Base-by-base conservation (phyloP, 2,329 filamentous ascomycete species). In the Aspergillus versicolor region DNA sequence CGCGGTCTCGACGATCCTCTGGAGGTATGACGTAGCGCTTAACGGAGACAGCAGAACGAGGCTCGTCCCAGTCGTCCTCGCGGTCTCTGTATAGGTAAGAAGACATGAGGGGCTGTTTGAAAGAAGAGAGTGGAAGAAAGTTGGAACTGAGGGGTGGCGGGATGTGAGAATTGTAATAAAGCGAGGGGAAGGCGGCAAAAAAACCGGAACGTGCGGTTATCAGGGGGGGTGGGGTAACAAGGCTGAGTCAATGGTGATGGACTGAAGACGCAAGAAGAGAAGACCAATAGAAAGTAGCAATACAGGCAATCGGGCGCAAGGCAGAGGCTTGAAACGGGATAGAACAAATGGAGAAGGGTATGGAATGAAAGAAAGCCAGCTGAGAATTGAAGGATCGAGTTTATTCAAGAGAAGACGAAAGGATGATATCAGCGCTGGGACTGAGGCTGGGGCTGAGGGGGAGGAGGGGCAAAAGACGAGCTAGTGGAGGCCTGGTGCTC, bases 21-120 rank as follows among this genome's bases (percentile, higher is more conserved):
- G 72, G 61, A 24, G 74, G 70, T 56, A 80, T 71, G 63, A 79
- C 73, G 75, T 88, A 87, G 65, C 84, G 82, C 68, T 83, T 84
- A 63, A 87, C 80, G 27, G 73, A 77, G 52, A 77, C 71, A 37
- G 70, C 68, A 58, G 73, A 70, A 54, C 75, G 72, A 59, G 70
- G 67, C 43, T 78, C 76, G 57, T 79, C 76, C 67, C 73, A 78
- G 51, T 75, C 71, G 24, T 72, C 72, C 37, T 73, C 73, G 50
- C 74, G 67, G 52, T 77, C 74, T 69, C 72, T 69, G 65, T 75
- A 73, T 21, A 67, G 60, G 63, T 74, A 73, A 54, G 73, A 73
- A 53, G 73, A 65, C 60, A 61, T 64, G 58, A 59, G 56, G 64
- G 52, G 56, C 37, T 43, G 48, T 54, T 32, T 45, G 4, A 42